Evolutionary conservation across 495 filamentous ascomycete species (phyloP).

Genomic region (Bryoglossum gracile): DNA sequence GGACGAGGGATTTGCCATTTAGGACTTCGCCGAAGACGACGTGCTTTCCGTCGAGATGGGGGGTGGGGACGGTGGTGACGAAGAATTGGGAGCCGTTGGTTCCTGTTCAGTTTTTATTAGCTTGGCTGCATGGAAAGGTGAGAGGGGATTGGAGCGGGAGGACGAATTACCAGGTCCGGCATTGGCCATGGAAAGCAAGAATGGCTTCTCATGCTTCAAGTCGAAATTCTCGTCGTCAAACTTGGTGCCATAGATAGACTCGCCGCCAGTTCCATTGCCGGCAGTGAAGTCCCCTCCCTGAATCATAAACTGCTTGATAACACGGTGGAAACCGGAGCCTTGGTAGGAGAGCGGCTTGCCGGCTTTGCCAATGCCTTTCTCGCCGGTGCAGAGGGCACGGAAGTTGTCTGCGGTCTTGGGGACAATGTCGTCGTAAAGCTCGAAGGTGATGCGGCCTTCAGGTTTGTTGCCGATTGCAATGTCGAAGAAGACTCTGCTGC

Average conservation of each 20-base stretch:
- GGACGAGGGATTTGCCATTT: slow-evolving; percentile 81
- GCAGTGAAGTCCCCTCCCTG: slow-evolving; percentile 98
- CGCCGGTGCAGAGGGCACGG: slow-evolving; percentile 86
- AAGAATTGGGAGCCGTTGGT: slow-evolving; percentile 99
- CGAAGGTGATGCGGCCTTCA: slow-evolving; percentile 69
- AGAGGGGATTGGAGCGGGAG: neutral
- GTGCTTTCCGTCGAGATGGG: slow-evolving; percentile 93
- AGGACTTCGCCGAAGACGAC: slow-evolving; percentile 97
- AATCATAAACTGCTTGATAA: slow-evolving; percentile 99
- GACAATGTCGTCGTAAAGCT: slow-evolving; percentile 84
- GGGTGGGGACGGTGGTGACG: slow-evolving; percentile 86
- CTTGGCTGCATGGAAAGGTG: too few relatives aligned
- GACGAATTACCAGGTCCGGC: slow-evolving; percentile 69
- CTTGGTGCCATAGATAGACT: slow-evolving; percentile 96
- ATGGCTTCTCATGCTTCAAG: slow-evolving; percentile 87
- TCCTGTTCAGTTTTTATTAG: too few relatives aligned
- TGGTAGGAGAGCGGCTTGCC: slow-evolving; percentile 91
- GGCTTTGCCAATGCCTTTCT: slow-evolving; percentile 73
- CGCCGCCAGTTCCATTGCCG: slow-evolving; percentile 89
- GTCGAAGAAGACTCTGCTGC: slow-evolving; percentile 82
- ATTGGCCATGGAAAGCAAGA: slow-evolving; percentile 96
- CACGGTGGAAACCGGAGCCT: slow-evolving; percentile 85
- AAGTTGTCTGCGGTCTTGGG: slow-evolving; percentile 97
- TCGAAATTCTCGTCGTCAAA: slow-evolving; percentile 97
- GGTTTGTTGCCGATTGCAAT: slow-evolving; percentile 67